A percentile compares a stretch with the other conserved stretches of the same genome.
These are phyloP conservation scores for Camellia oleifera DNA, from an alignment of 179 eudicot genomes.

Conservation along the genomic window DNA sequence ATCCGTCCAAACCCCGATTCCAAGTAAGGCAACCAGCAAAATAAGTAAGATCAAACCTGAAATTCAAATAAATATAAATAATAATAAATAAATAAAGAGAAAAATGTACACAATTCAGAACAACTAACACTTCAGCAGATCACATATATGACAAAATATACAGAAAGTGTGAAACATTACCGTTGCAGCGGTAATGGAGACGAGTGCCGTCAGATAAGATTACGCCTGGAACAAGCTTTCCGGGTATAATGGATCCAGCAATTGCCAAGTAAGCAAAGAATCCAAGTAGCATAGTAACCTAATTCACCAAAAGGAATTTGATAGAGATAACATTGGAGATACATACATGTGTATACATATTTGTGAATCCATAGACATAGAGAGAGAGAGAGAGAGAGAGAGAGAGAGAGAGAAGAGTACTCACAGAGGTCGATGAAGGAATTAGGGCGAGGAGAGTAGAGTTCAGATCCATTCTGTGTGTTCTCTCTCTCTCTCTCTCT, in stretches of 20 bases:
- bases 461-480: conserved; percentile 46
- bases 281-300: conserved; percentile 62
- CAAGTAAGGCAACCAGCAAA: conserved; percentile 59
- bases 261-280: conserved; percentile 70
- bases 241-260: conserved; percentile 83
- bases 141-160: background rate
- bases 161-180: conserved; percentile 18
- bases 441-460: conserved; percentile 35
- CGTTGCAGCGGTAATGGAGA: conserved; percentile 88
- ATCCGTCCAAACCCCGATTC: conserved; percentile 56
- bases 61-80: background rate
- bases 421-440: conserved; percentile 65
- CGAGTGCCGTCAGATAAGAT: conserved; percentile 71
- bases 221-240: conserved; percentile 66
- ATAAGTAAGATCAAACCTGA: conserved; percentile 62
- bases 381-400: background rate
- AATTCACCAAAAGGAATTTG: conserved; percentile 1
- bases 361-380: background rate
- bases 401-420: conserved; percentile 14
- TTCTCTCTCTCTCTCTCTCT: too few relatives aligned
- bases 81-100: conserved; percentile 8
- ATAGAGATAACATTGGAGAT: background rate
- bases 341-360: background rate
- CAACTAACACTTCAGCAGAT: background rate
- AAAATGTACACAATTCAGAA: background rate